phyloP scores from a whole-genome alignment of 1,284 basidiomycete species.

The Naganishia liquefaciens region DNA sequence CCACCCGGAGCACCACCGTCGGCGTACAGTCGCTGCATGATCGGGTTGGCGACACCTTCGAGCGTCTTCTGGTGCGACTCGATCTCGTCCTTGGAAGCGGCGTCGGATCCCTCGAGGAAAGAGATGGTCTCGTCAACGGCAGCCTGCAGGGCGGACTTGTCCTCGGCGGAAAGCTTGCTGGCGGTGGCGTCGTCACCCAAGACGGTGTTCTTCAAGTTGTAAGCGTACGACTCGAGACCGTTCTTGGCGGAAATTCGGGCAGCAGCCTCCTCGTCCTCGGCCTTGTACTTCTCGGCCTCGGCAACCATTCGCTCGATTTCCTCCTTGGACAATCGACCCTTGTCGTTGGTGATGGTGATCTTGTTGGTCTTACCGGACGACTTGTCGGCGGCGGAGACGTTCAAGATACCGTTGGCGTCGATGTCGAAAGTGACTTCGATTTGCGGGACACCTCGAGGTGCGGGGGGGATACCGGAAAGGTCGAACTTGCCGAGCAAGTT shows the following conservation, averaged over 20 bases:
- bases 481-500: constrained; percentile 99
- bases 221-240: constrained; percentile 86
- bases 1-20: constrained; percentile 62
- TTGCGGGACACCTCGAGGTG: constrained; percentile 97
- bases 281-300: constrained; percentile 78
- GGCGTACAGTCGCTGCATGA: constrained; percentile 90
- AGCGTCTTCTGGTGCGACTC: constrained; percentile 92
- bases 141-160: constrained; percentile 83
- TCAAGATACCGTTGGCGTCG: constrained; percentile 96
- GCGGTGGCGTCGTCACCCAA: constrained; percentile 79
- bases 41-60: constrained; percentile 85
- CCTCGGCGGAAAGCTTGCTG: constrained; percentile 81
- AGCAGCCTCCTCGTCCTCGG: constrained; percentile 55
- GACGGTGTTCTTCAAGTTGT: constrained; percentile 88
- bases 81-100: constrained; percentile 91
- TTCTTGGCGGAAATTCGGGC: constrained; percentile 83
- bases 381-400: constrained; percentile 95
- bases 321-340: constrained; percentile 96
- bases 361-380: constrained; percentile 90
- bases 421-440: constrained; percentile 99
- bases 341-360: constrained; percentile 98
- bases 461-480: constrained; percentile 94
- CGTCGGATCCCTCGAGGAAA: constrained; percentile 88
- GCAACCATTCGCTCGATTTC: constrained; percentile 97
- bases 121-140: constrained; percentile 82